phyloP scores from a whole-genome alignment of 805 yeast genomes.

The Ogataea minuta region DNA sequence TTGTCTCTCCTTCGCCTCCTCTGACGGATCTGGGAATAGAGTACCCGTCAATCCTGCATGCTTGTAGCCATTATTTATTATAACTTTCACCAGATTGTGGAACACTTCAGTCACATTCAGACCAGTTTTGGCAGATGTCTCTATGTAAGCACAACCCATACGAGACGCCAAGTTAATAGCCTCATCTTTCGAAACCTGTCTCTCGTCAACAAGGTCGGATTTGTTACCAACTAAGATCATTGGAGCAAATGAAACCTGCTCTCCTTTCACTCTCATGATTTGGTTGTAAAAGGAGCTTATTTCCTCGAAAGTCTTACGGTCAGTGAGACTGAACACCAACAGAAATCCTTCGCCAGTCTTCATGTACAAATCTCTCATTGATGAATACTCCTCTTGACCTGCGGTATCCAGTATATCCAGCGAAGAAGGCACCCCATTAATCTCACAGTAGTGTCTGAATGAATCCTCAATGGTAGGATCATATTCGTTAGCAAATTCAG shows the following conservation, averaged over 20 bases:
- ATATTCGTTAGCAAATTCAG: conserved; percentile 94
- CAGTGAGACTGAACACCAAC: conserved; percentile 84
- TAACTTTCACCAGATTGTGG: conserved; percentile 35
- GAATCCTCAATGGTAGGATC: conserved; percentile 97
- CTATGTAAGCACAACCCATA: conserved; percentile 74
- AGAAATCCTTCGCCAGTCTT: conserved; percentile 94
- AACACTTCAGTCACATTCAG: conserved; percentile 60
- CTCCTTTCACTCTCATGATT: conserved; percentile 47
- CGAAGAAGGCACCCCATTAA: conserved; percentile 74
- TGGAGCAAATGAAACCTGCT: conserved; percentile 63
- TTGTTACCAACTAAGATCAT: conserved; percentile 77
- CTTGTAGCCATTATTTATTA: conserved; percentile 25
- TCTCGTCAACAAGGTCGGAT: conserved; percentile 59
- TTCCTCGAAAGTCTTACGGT: conserved; percentile 82
- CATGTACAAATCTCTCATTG: conserved; percentile 93
- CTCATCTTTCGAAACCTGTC: conserved; percentile 62
- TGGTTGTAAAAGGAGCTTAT: conserved; percentile 62
- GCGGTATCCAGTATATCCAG: conserved; percentile 95
- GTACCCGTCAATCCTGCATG: conserved; percentile 30
- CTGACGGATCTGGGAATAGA: conserved; percentile 26
- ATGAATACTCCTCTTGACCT: conserved; percentile 95
- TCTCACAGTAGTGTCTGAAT: conserved; percentile 80
- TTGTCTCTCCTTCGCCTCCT: conserved; percentile 23
- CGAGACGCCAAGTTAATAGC: conserved; percentile 61
- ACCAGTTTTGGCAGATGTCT: conserved; percentile 90